phyloP scores from a whole-genome alignment of 306 rosid genomes.

The Senna siamea region DNA sequence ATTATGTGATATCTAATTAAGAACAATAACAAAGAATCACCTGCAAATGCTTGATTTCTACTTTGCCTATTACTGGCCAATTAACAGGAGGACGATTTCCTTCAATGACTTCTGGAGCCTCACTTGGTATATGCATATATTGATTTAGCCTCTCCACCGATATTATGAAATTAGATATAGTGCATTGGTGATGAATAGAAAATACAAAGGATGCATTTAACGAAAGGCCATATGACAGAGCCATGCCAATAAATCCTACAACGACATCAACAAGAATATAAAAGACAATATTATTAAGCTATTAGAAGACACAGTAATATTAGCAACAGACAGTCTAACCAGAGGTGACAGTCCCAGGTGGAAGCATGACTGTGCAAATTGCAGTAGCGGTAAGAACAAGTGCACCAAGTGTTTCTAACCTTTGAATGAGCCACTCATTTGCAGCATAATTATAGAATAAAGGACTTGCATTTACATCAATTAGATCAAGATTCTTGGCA shows the following conservation, averaged over 20 bases:
- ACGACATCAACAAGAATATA: neutral
- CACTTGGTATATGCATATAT: constrained; percentile 76
- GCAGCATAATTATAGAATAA: constrained; percentile 64
- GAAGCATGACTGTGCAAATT: constrained; percentile 72
- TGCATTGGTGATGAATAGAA: constrained; percentile 73
- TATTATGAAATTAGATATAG: constrained; percentile 66
- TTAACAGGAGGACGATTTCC: constrained; percentile 60
- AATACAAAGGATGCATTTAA: constrained; percentile 54
- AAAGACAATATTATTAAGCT: too few species aligned
- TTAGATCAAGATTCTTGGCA: constrained; percentile 59
- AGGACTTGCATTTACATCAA: constrained; percentile 69
- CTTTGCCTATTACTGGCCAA: constrained; percentile 78
- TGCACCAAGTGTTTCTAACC: constrained; percentile 64
- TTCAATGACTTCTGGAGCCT: constrained; percentile 68
- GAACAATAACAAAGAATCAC: constrained; percentile 33
- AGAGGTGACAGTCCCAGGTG: constrained; percentile 61
- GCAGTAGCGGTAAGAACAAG: constrained; percentile 60
- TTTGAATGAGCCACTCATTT: constrained; percentile 72
- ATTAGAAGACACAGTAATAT: too few species aligned
- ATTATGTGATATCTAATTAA: too few species aligned
- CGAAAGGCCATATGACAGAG: constrained; percentile 86
- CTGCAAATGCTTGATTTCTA: constrained; percentile 70
- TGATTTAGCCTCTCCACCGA: constrained; percentile 82
- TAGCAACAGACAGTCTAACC: constrained; percentile 49
- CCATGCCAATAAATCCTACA: constrained; percentile 83